Evolutionary conservation across 2,329 filamentous ascomycete genomes (phyloP), one percentile per base, ranked within the genome.

Genomic region (Cercospora sojina): DNA sequence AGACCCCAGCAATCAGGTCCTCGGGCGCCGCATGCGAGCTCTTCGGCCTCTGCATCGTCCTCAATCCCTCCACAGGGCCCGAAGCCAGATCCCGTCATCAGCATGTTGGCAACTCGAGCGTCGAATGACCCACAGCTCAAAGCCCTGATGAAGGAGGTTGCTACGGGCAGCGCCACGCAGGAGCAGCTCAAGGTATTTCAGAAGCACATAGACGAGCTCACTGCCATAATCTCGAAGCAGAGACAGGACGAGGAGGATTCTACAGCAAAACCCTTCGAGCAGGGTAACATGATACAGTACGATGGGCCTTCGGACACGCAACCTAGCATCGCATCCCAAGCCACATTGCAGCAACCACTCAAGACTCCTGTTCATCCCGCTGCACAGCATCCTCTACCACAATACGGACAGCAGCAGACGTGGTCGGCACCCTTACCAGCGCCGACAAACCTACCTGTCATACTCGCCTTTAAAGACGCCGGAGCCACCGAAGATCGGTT

Each of bases 121-220:
- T 90, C 90, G 0, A 87, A 86, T 27, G 90, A 95, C 74, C 85
- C 88, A 0, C 84, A 90, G 64, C 81, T 95, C 9, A 89, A 92
- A 65, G 88, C 90, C 38, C 82, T 95, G 0, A 95, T 95, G 91
- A 92, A 92, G 76, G 87, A 91, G 62, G 91, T 95, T 0, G 91
- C 91, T 0, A 88, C 89, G 29, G 91, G 91, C 1, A 85, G 89
- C 71, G 91, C 91, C 0, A 87, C 86, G 12, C 85, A 87, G 41
- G 85, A 88, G 13, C 90, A 95, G 75, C 80, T 95, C 12, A 87
- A 87, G 56, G 86, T 88, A 68, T 95, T 95, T 72, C 91, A 95
- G 75, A 85, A 84, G 58, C 91, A 95, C 49, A 95, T 95, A 68
- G 90, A 93, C 73, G 88, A 92, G 75, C 85, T 95, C 64, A 93